phyloP scores from a whole-genome alignment of 768 basidiomycete species.

The Macrolepiota dolichaula region DNA sequence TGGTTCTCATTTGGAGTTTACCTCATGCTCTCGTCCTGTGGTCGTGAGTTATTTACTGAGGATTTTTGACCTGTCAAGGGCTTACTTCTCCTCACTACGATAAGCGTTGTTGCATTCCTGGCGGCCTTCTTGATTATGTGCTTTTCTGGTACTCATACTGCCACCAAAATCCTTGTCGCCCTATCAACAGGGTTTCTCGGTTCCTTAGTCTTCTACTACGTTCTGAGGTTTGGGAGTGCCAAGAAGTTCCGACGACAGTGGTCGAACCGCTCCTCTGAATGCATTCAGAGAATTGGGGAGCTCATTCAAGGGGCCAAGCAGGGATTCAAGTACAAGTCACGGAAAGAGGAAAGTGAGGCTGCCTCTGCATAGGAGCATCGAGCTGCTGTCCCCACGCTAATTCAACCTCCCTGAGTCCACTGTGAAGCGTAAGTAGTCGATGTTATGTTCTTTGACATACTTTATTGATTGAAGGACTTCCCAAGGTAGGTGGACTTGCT shows the following conservation, averaged over 20 bases:
- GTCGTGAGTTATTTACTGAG: slow-evolving; percentile 1
- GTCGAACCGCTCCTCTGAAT: neutral
- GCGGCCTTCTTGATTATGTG: slow-evolving; percentile 8
- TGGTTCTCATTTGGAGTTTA: slow-evolving; percentile 6
- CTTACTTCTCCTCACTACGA: neutral
- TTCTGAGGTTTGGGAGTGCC: slow-evolving; percentile 1
- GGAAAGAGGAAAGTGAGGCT: neutral
- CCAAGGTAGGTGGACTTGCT: no score
- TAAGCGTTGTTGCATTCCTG: slow-evolving; percentile 5
- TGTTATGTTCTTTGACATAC: no score
- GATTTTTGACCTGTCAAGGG: neutral
- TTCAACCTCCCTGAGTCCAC: no score
- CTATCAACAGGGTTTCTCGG: neutral
- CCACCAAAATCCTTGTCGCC: neutral
- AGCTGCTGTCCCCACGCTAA: no score
- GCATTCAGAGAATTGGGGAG: neutral
- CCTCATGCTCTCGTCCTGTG: slow-evolving; percentile 7
- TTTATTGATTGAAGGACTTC: no score
- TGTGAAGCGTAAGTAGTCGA: no score
- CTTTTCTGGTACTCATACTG: neutral
- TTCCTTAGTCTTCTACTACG: neutral
- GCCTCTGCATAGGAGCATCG: no score
- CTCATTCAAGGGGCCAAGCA: neutral
- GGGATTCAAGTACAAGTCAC: neutral
- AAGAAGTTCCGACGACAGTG: neutral